phyloP scores from a whole-genome alignment of 768 basidiomycete genomes.

The Coprinopsis cinerea region DNA sequence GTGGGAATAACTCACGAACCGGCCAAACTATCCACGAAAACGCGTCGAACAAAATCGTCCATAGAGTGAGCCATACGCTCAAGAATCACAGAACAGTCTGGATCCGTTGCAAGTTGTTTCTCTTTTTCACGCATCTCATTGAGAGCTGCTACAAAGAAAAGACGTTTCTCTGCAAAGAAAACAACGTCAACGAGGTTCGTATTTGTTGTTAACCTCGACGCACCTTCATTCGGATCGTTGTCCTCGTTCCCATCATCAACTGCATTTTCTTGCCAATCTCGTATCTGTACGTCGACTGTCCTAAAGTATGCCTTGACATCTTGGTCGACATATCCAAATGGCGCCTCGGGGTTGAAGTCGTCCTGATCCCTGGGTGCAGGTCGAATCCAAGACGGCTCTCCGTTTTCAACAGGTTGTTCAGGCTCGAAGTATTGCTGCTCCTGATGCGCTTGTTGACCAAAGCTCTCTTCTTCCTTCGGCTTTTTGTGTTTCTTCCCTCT shows the following conservation, averaged over 20 bases:
- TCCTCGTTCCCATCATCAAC: constrained; percentile 32
- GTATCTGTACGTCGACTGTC: constrained; percentile 82
- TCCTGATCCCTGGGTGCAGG: constrained; percentile 28
- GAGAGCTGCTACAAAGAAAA: constrained; percentile 79
- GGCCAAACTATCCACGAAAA: constrained; percentile 79
- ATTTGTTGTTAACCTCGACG: constrained; percentile 12
- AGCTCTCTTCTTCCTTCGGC: constrained; percentile 22
- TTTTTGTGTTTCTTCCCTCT: constrained; percentile 74
- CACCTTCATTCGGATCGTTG: constrained; percentile 68
- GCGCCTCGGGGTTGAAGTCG: constrained; percentile 57
- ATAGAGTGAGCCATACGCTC: constrained; percentile 90
- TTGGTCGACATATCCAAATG: constrained; percentile 84
- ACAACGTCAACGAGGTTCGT: neutral
- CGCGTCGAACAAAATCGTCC: constrained; percentile 93
- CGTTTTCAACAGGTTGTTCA: constrained; percentile 13
- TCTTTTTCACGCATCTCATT: constrained; percentile 85
- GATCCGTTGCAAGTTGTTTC: constrained; percentile 85
- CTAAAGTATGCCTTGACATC: constrained; percentile 93
- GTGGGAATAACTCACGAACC: constrained; percentile 66
- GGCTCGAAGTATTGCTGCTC: constrained; percentile 7
- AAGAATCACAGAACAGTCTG: constrained; percentile 85
- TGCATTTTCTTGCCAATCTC: constrained; percentile 70
- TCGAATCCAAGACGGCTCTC: constrained; percentile 70
- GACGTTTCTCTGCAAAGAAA: constrained; percentile 50
- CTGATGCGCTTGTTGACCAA: neutral